A percentile compares a stretch with the other conserved stretches of the same genome.
Conservation (phyloP, 78 protist species). For the Chrysochromulina tobinii region DNA sequence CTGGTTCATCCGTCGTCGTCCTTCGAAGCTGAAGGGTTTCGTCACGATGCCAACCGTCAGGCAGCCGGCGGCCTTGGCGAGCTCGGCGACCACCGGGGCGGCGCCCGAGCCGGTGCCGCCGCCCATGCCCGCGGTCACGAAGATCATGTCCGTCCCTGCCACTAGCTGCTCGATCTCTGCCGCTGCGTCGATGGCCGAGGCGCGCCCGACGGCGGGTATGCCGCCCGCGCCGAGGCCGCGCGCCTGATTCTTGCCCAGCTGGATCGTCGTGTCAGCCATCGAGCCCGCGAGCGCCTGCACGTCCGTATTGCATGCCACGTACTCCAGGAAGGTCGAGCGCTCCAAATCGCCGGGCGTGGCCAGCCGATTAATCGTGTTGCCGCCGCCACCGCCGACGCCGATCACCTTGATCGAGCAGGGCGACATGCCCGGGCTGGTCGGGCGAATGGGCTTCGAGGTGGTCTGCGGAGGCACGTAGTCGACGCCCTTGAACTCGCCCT, state of each 20-base stretch:
- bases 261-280: slow-evolving; percentile 44
- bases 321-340: slow-evolving; percentile 57
- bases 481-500: too few species aligned
- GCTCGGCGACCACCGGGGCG: slow-evolving; percentile 70
- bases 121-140: slow-evolving; percentile 89
- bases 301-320: slow-evolving; percentile 73
- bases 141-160: slow-evolving; percentile 69
- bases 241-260: slow-evolving; percentile 55
- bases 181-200: slow-evolving; percentile 68
- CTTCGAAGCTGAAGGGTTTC: slow-evolving; percentile 36
- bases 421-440: too few species aligned
- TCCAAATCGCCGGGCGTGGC: neutral
- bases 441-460: too few species aligned
- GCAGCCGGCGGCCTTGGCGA: slow-evolving; percentile 11
- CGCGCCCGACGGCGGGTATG: slow-evolving; percentile 64
- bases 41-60: slow-evolving; percentile 42
- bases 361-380: slow-evolving; percentile 72
- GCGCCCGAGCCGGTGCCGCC: slow-evolving; percentile 92
- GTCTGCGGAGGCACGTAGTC: too few species aligned
- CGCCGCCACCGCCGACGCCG: slow-evolving; percentile 75
- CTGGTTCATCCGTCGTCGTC: slow-evolving; percentile 10
- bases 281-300: slow-evolving; percentile 70
- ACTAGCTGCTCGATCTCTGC: slow-evolving; percentile 50
- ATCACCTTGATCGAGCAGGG: neutral
- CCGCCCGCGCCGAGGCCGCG: slow-evolving; percentile 65